Conservation (phyloP, 1,284 basidiomycete species). For the Psilocybe mexicana region DNA sequence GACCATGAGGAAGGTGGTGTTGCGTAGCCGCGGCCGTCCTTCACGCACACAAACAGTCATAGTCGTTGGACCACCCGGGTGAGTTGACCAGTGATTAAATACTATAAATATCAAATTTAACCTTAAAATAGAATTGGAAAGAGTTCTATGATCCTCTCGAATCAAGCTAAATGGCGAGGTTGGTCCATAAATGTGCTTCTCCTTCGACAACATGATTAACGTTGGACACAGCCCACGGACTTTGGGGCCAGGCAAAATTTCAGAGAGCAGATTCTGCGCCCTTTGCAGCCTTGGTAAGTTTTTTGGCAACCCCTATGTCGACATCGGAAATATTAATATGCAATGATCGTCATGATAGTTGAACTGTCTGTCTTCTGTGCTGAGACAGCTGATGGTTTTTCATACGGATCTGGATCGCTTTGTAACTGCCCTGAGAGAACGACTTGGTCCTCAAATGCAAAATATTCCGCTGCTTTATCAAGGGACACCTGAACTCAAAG, state of each 20-base stretch:
- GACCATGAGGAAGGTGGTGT: constrained; percentile 43
- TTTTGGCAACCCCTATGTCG: not conserved
- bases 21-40: constrained; percentile 40
- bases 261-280: constrained; percentile 62
- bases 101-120: constrained; percentile 1
- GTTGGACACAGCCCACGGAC: constrained; percentile 53
- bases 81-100: constrained; percentile 16
- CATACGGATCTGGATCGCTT: constrained; percentile 70
- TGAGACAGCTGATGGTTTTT: constrained; percentile 71
- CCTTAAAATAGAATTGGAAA: constrained; percentile 57
- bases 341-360: constrained; percentile 38
- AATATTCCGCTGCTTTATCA: constrained; percentile 70
- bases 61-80: constrained; percentile 67
- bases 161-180: constrained; percentile 73
- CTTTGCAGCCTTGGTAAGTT: constrained; percentile 59
- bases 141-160: constrained; percentile 64
- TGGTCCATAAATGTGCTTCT: constrained; percentile 22
- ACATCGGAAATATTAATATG: not conserved
- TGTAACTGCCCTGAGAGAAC: constrained; percentile 53
- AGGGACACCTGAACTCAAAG: constrained; percentile 65
- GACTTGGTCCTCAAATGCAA: constrained; percentile 65
- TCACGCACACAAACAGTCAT: constrained; percentile 60
- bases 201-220: not conserved
- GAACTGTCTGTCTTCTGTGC: constrained; percentile 64
- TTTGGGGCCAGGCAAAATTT: constrained; percentile 77